Conservation (phyloP, 768 basidiomycete species). For the Termitomyces sp. region DNA sequence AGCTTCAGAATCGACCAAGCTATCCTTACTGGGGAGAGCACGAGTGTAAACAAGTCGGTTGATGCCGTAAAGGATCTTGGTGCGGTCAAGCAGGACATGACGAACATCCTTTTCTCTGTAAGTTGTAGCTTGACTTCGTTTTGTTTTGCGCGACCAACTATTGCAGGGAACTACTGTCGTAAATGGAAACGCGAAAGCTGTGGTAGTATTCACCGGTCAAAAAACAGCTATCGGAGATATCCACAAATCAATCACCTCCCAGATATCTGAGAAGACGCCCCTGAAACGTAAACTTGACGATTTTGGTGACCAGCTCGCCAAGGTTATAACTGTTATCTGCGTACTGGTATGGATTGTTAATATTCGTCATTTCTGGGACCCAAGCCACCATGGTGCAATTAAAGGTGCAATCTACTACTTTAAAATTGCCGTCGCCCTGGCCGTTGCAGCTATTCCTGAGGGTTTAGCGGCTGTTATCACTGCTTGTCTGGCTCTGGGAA, state of each 20-base stretch:
- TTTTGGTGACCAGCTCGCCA: constrained; percentile 95
- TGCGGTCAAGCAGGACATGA: constrained; percentile 98
- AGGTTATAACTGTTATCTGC: constrained; percentile 96
- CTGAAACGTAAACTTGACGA: constrained; percentile 97
- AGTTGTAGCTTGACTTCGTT: constrained; percentile 18
- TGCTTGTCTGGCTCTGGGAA: constrained; percentile 92
- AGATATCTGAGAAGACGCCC: constrained; percentile 94
- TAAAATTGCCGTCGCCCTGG: constrained; percentile 97
- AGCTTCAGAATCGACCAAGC: constrained; percentile 96
- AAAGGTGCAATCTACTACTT: constrained; percentile 98
- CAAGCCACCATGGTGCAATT: constrained; percentile 83
- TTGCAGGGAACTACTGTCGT: constrained; percentile 90
- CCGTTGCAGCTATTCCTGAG: constrained; percentile 99
- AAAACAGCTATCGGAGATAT: constrained; percentile 95
- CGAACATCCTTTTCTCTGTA: constrained; percentile 92
- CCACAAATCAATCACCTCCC: constrained; percentile 91
- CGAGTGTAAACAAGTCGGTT: constrained; percentile 78
- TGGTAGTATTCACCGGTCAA: constrained; percentile 84
- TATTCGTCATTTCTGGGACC: constrained; percentile 93
- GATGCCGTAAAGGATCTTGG: constrained; percentile 62
- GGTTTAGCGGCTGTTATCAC: constrained; percentile 98
- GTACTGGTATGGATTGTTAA: constrained; percentile 98
- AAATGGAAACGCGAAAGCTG: constrained; percentile 82
- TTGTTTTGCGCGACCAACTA: background rate
- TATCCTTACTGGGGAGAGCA: constrained; percentile 92